Base-by-base conservation (phyloP, 352 stramenopile genomes). In the Albugo candida region DNA sequence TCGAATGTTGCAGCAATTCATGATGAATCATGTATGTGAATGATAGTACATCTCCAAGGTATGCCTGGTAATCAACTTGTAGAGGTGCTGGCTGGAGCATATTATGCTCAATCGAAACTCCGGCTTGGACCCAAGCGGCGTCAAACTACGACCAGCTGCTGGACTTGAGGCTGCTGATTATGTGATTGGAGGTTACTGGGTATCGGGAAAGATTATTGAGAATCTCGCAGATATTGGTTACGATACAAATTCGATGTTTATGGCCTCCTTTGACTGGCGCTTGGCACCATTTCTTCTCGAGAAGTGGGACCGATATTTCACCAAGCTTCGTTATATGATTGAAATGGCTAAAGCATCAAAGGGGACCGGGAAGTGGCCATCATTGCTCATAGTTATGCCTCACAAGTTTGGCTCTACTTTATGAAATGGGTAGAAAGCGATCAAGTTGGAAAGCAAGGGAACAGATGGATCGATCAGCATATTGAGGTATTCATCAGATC, bases 141-240 rank as follows among this genome's bases (percentile, higher is more conserved):
- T 88, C 48, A 82, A 73, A 37, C 52, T 89, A 8, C 76, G 80
- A 1, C 57, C 86, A 0, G 83, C 89, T 12, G 72, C 74, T 41
- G 88, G 88, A 1, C 78, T 97, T 20, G 81, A 94, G 55, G 85
- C 84, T 0, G 89, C 89, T 10, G 92, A 97, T 55, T 96, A 94
- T 51, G 73, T 97, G 42, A 92, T 97, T 47, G 79, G 73, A 8
- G 86, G 75, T 21, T 97, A 94, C 67, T 97, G 86, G 88, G 87
- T 97, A 34, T 97, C 83, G 85, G 70, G 68, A 17, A 95, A 95
- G 50, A 60, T 94, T 45, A 79, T 94, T 51, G 72, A 92, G 59
- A 92, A 91, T 53, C 53, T 94, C 42, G 81, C 81, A 8, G 78
- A 88, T 53, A 87, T 97, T 49, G 88, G 87, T 39, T 97, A 97